Base-by-base conservation (phyloP, 192 early-diverging fungal species). In the Backusella tarrabulga region DNA sequence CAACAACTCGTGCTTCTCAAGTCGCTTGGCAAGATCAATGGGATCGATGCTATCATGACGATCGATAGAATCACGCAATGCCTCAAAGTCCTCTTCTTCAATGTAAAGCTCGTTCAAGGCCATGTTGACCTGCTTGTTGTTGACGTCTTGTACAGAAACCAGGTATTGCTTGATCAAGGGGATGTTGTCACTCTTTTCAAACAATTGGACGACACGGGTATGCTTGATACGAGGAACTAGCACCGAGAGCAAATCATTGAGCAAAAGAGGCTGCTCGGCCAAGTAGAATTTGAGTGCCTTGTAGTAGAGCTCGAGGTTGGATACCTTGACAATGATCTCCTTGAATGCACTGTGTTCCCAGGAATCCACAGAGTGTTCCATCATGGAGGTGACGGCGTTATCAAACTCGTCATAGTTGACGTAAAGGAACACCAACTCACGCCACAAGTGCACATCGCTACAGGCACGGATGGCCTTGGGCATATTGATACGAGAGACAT, bases 371-470 rank as follows among this genome's bases (percentile, higher is more conserved):
- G 98, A 93, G 83, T 99, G 97, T 56, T 89, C 89, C 90, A 99
- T 99, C 83, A 99, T 98, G 12, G 96, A 92, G 76, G 94, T 87
- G 1, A 96, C 93, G 12, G 98, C 97, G 79, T 99, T 99, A 87
- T 99, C 98, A 84, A 92, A 96, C 85, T 99, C 98, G 74, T 99
- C 98, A 81, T 99, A 98, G 83, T 99, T 94, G 19, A 95, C 95
- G 88, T 98, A 99, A 81, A 99, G 81, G 89, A 98, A 99, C 38
- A 99, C 97, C 44, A 99, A 88, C 83, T 99, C 96, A 26, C 94
- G 92, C 97, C 97, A 99, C 80, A 98, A 83, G 73, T 99, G 97
- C 19, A 94, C 94, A 14, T 90, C 87, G 84, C 97, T 94, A 82
- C 96, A 97, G 11, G 97, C 91, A 41, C 93, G 86, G 77, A 99